Base-by-base conservation (phyloP, 108 stramenopile species). In the Skeletonema menzelii region DNA sequence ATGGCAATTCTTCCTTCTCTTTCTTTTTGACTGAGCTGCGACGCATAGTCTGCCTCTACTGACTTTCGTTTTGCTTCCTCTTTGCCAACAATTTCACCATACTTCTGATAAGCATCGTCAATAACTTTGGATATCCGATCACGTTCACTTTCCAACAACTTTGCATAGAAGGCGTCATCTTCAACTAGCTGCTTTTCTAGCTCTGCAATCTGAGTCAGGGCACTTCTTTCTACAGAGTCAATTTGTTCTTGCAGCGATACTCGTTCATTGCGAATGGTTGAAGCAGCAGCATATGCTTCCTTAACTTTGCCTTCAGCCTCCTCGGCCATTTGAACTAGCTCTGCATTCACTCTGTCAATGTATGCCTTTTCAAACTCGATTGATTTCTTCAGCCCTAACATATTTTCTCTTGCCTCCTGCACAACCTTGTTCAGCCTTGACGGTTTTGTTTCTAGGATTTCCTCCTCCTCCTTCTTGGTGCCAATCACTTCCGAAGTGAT, bases 191-290 rank as follows among this genome's bases (percentile, higher is more conserved):
- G 56, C n/a, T 63, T 32, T 49, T 77, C 58, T 2, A 77, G 44
- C 22, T 53, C 46, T 30, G 69, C 32, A 55, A 77, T 77, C 53
- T 70, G 56, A 59, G 65, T 34, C 37, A 77, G 59, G 0, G 76
- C 57, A 63, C 53, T 69, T 44, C 27, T 65, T 14, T 77, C 76
- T 15, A 66, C 76, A 38, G 59, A 59, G 3, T 64, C 34, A 19
- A 77, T 70, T 56, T 70, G 69, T 32, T 60, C 57, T 35, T 77
- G 69, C 44, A 77, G 34, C 11, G 64, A 59, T 17, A 77, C 55
- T 65, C 69, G 49, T 57, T 77, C 76, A 22, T 63, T 44, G 8
- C 76, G 76, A 58, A 70, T 59, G 28, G 27, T 27, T 8, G 59
- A 35, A 15, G 65, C 57, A 7, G 44, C 44, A 30, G 70, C 58